A percentile compares a stretch with the other conserved stretches of the same genome.
phyloP scores from a whole-genome alignment of 192 early-diverging fungal genomes.

The Coemansia reversa region DNA sequence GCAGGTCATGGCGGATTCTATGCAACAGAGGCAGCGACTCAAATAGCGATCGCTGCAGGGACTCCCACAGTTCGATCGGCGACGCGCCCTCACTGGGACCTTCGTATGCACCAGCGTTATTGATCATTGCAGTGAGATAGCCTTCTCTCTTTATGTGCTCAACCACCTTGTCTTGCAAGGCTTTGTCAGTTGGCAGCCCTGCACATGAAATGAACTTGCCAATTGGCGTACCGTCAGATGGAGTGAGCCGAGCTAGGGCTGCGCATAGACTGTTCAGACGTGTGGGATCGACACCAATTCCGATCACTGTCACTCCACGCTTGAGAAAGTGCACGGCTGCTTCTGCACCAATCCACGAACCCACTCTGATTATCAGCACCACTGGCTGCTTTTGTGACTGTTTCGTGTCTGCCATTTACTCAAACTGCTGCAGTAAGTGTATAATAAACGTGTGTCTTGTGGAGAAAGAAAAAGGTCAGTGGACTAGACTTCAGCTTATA shows the following conservation, averaged over 20 bases:
- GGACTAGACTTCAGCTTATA: not conserved
- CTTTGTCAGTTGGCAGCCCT: slow-evolving; percentile 4
- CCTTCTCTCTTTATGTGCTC: slow-evolving; percentile 8
- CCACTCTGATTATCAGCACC: slow-evolving; percentile 22
- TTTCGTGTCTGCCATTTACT: slow-evolving; percentile 8
- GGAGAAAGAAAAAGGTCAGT: not conserved
- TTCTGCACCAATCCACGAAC: slow-evolving; percentile 34
- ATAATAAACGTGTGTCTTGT: not conserved
- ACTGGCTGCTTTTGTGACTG: slow-evolving; percentile 4
- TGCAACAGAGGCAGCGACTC: slow-evolving; percentile 23
- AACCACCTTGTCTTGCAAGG: slow-evolving; percentile 8
- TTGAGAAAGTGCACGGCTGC: slow-evolving; percentile 19
- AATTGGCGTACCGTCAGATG: not conserved
- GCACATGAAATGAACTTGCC: slow-evolving; percentile 21
- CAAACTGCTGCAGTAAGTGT: not conserved
- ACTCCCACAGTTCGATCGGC: slow-evolving; percentile 28
- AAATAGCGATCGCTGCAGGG: slow-evolving; percentile 19
- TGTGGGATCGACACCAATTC: slow-evolving; percentile 11
- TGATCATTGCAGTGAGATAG: slow-evolving; percentile 15
- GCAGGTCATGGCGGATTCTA: slow-evolving; percentile 12
- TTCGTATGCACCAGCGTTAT: slow-evolving; percentile 29
- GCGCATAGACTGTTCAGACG: slow-evolving; percentile 11
- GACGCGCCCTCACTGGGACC: not conserved
- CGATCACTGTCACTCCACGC: slow-evolving; percentile 24
- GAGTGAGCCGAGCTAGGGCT: slow-evolving; percentile 6